phyloP scores from a whole-genome alignment of 1,284 basidiomycete species.

The Abortiporus biennis region DNA sequence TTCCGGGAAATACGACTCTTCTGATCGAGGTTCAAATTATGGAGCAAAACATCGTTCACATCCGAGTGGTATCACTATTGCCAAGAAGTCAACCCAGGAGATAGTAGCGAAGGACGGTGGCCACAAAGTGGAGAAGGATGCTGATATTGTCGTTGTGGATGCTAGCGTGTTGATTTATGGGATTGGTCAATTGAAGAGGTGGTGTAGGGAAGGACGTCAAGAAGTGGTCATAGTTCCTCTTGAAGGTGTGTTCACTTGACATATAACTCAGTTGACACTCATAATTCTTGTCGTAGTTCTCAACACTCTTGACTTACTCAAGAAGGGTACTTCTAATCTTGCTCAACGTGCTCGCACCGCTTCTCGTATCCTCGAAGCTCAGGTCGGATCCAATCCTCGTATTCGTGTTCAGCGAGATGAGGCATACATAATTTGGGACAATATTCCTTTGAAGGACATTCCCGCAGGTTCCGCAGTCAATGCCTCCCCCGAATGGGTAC shows the following conservation, averaged over 20 bases:
- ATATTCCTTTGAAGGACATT: constrained; percentile 41
- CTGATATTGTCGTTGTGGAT: constrained; percentile 76
- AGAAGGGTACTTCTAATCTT: constrained; percentile 78
- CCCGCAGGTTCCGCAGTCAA: constrained; percentile 23
- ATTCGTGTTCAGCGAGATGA: constrained; percentile 75
- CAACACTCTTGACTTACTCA: constrained; percentile 89
- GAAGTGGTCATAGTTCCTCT: constrained; percentile 78
- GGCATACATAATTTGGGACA: constrained; percentile 75
- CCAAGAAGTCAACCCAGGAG: constrained; percentile 7
- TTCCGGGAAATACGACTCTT: constrained; percentile 3
- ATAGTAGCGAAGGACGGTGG: neutral
- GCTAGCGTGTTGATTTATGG: constrained; percentile 85
- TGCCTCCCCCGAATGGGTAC: constrained; percentile 71
- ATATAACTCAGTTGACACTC: neutral
- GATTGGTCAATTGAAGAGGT: constrained; percentile 73
- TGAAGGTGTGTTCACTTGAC: constrained; percentile 54
- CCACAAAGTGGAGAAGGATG: constrained; percentile 33
- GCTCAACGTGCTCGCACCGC: constrained; percentile 80
- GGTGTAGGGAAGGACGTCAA: constrained; percentile 67
- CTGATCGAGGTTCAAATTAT: constrained; percentile 1
- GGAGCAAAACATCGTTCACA: constrained; percentile 11
- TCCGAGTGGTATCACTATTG: constrained; percentile 15
- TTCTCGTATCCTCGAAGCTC: constrained; percentile 75
- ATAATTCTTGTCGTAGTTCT: constrained; percentile 48
- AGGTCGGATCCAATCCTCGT: constrained; percentile 73